Percentiles rank a stretch among this genome's conserved stretches.
phyloP scores from a whole-genome alignment of 2,329 filamentous ascomycete genomes.

The Fusarium clavum region DNA sequence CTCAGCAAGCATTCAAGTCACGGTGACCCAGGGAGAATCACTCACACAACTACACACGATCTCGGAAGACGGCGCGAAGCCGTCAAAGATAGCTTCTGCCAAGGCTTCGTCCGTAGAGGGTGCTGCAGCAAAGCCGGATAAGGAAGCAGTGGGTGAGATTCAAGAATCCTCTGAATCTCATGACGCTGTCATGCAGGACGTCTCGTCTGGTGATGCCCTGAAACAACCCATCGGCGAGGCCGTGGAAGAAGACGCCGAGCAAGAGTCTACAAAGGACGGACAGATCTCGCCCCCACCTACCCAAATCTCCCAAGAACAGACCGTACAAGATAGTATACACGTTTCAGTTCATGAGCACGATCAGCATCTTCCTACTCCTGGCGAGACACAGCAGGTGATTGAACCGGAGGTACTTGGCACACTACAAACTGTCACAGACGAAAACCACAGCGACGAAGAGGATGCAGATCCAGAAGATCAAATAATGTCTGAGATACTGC shows the following conservation, averaged over 20 bases:
- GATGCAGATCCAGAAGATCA: constrained; percentile 46
- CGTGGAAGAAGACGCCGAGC: constrained; percentile 10
- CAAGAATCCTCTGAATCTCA: constrained; percentile 16
- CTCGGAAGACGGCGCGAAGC: constrained; percentile 16
- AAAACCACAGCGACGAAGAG: constrained; percentile 32
- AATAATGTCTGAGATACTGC: constrained; percentile 48
- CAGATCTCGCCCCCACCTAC: constrained; percentile 43
- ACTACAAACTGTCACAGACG: constrained; percentile 10
- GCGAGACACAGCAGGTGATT: constrained; percentile 38
- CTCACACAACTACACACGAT: constrained; percentile 16
- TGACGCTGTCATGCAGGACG: constrained; percentile 36
- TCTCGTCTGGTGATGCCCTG: constrained; percentile 10
- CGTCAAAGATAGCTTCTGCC: constrained; percentile 7
- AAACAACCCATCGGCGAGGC: constrained; percentile 7
- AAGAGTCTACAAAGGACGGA: constrained; percentile 23
- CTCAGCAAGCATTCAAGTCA: constrained; percentile 8
- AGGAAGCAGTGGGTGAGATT: constrained; percentile 1
- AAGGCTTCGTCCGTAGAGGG: constrained; percentile 2
- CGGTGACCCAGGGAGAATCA: constrained; percentile 7
- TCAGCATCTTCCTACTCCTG: constrained; percentile 39
- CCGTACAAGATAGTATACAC: constrained; percentile 14
- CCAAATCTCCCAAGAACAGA: constrained; percentile 29
- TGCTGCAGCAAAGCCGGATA: neutral
- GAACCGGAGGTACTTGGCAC: constrained; percentile 35
- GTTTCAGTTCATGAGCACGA: constrained; percentile 18